These are phyloP conservation scores for Puccinia hordei DNA, from an alignment of 1,284 basidiomycete genomes.

Conservation along the genomic window DNA sequence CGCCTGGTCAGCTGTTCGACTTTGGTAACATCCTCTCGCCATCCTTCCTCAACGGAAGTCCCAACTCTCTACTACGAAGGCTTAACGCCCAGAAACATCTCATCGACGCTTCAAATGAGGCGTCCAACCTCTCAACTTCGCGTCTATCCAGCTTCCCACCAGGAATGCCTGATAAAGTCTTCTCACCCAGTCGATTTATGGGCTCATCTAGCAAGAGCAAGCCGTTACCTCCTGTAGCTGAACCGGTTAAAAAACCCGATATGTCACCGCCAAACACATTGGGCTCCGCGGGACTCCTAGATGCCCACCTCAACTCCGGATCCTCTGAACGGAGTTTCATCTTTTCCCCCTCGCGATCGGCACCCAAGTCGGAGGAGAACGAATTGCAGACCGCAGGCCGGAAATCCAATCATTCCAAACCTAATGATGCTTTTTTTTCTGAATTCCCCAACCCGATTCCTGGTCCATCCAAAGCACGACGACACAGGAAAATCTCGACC, in stretches of 20 bases:
- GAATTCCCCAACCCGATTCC: background rate
- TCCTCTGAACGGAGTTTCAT: background rate
- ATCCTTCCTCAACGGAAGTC: slow-evolving; percentile 46
- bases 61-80: slow-evolving; percentile 36
- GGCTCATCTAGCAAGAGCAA: background rate
- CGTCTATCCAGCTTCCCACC: background rate
- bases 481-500: background rate
- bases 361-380: slow-evolving; percentile 4
- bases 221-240: slow-evolving; percentile 4
- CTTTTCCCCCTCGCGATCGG: slow-evolving; percentile 16
- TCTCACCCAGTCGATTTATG: slow-evolving; percentile 22
- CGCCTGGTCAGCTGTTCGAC: slow-evolving; percentile 1
- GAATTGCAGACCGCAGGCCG: background rate
- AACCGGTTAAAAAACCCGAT: slow-evolving; percentile 20
- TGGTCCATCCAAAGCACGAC: background rate
- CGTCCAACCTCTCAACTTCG: slow-evolving; percentile 15
- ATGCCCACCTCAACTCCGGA: slow-evolving; percentile 17
- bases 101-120: background rate
- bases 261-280: background rate
- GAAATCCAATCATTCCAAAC: slow-evolving; percentile 21
- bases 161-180: slow-evolving; percentile 20
- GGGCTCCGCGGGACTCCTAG: slow-evolving; percentile 19
- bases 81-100: slow-evolving; percentile 15
- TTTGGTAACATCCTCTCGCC: slow-evolving; percentile 33
- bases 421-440: background rate